Conservation (phyloP, 75 land plant genomes). For the Cupressus sempervirens region DNA sequence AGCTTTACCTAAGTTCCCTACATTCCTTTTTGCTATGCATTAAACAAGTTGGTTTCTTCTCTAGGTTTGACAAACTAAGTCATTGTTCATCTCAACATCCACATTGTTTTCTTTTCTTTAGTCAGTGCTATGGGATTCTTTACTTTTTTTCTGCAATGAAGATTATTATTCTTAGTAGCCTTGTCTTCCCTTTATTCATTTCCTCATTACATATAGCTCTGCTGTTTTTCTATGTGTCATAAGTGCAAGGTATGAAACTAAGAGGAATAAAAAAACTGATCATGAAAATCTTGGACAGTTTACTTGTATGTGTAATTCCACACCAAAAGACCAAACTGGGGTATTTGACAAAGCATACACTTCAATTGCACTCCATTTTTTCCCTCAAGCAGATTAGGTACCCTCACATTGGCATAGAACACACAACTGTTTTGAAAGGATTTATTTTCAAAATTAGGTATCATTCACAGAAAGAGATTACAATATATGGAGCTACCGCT, state of each 20-base stretch:
- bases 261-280: not conserved
- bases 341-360: not conserved
- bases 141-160: not conserved
- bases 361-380: not conserved
- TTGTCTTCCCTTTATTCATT: not conserved
- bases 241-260: not conserved
- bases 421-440: not conserved
- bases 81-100: not conserved
- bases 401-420: not conserved
- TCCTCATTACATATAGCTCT: not conserved
- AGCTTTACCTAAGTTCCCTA: not conserved
- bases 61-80: not conserved
- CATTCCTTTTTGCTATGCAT: not conserved
- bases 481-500: too few species aligned
- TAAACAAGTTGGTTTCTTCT: not conserved
- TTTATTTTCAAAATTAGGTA: too few species aligned
- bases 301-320: not conserved
- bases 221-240: not conserved
- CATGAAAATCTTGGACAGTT: not conserved
- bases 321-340: not conserved
- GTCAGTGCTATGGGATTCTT: not conserved
- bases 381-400: not conserved
- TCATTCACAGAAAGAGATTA: too few species aligned
- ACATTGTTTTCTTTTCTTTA: not conserved
- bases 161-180: not conserved